Conservation (phyloP, 257 asterid species). For the Jacaranda copaia region DNA sequence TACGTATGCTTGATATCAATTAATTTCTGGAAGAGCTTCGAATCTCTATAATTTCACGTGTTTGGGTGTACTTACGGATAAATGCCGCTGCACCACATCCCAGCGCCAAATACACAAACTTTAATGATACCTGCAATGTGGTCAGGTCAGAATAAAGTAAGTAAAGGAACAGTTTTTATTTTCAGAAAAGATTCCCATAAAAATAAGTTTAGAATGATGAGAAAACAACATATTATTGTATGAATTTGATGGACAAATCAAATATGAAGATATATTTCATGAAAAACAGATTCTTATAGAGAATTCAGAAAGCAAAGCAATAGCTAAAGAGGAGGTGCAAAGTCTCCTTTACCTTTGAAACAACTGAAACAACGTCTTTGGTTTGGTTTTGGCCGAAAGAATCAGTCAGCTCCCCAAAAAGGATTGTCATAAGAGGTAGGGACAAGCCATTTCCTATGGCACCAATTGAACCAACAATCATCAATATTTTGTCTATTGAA, state of each 20-base stretch:
- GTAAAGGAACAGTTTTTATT: neutral
- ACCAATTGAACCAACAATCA: constrained; percentile 62
- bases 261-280: too few relatives aligned
- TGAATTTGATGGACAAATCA: too few relatives aligned
- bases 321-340: neutral
- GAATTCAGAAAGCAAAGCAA: too few relatives aligned
- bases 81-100: constrained; percentile 71
- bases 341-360: constrained; percentile 55
- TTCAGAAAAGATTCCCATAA: neutral
- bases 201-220: neutral
- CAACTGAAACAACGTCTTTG: constrained; percentile 45
- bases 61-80: constrained; percentile 55
- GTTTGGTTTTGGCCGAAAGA: constrained; percentile 59
- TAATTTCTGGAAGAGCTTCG: neutral
- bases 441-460: constrained; percentile 63
- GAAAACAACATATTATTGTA: too few relatives aligned
- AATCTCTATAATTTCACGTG: too few relatives aligned
- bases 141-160: neutral
- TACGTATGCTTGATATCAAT: neutral
- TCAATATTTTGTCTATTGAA: constrained; percentile 56
- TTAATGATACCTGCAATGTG: constrained; percentile 52
- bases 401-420: constrained; percentile 63
- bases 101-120: constrained; percentile 62
- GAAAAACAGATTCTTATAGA: too few relatives aligned
- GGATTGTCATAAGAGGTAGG: constrained; percentile 56